phyloP scores from a whole-genome alignment of 1,139 yeast species.

The Arxiozyma bovina region DNA sequence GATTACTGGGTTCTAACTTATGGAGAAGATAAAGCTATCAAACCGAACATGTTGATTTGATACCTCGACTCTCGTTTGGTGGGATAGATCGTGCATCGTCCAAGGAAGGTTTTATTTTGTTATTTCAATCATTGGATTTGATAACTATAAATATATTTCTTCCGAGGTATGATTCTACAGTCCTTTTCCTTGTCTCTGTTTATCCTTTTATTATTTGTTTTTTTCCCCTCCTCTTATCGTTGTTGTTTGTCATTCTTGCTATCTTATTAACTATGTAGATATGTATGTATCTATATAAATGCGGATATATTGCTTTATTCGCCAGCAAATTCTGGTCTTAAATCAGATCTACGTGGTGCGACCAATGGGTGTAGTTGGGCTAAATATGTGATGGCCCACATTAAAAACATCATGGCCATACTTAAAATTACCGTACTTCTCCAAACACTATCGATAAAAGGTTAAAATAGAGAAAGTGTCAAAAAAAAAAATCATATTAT shows the following conservation, averaged over 20 bases:
- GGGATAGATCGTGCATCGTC: constrained; percentile 23
- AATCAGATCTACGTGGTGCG: constrained; percentile 68
- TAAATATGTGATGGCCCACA: constrained; percentile 91
- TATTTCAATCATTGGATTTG: neutral
- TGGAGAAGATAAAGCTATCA: constrained; percentile 58
- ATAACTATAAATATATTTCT: neutral
- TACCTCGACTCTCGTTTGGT: constrained; percentile 24
- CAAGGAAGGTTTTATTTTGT: constrained; percentile 3
- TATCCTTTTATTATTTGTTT: neutral
- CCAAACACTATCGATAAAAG: constrained; percentile 53
- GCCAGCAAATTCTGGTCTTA: constrained; percentile 53
- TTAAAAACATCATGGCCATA: constrained; percentile 78
- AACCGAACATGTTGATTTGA: constrained; percentile 9
- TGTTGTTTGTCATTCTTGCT: neutral
- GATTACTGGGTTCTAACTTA: constrained; percentile 53
- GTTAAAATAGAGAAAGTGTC: too few relatives aligned
- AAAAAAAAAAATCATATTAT: too few relatives aligned
- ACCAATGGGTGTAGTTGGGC: constrained; percentile 72
- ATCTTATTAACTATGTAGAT: neutral
- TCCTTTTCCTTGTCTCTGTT: neutral
- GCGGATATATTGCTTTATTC: neutral
- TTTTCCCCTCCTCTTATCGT: too few relatives aligned
- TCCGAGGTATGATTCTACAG: constrained; percentile 15
- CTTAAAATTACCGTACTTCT: constrained; percentile 78
- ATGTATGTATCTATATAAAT: neutral